These are phyloP conservation scores for Corrigiola litoralis DNA, from an alignment of 179 eudicot genomes.

Conservation along the genomic window DNA sequence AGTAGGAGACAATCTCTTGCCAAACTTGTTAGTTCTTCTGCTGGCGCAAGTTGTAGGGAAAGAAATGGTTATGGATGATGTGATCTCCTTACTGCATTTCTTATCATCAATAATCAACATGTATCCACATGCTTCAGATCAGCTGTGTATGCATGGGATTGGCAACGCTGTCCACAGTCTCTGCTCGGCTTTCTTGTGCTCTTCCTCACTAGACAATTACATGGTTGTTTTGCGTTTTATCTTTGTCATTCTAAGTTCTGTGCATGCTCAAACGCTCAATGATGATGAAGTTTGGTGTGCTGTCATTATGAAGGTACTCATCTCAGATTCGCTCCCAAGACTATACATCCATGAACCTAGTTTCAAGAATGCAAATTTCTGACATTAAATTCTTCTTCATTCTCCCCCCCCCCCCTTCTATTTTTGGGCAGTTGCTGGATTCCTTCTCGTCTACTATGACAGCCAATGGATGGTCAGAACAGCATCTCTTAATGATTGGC, in stretches of 20 bases:
- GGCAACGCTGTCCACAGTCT: slow-evolving; percentile 48
- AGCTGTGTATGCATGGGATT: slow-evolving; percentile 73
- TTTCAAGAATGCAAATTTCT: background rate
- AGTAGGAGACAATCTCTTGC: slow-evolving; percentile 59
- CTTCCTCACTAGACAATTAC: slow-evolving; percentile 34
- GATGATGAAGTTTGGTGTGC: slow-evolving; percentile 67
- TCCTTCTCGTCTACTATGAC: slow-evolving; percentile 35
- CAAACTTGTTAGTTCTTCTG: slow-evolving; percentile 48
- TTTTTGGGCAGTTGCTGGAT: slow-evolving; percentile 52
- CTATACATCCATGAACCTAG: background rate
- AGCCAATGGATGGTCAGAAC: slow-evolving; percentile 54
- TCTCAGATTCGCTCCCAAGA: background rate
- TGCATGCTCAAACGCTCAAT: slow-evolving; percentile 45
- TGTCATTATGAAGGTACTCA: slow-evolving; percentile 58
- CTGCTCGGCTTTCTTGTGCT: slow-evolving; percentile 32
- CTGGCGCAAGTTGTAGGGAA: slow-evolving; percentile 48
- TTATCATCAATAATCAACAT: slow-evolving; percentile 38
- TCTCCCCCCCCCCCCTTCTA: background rate
- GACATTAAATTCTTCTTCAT: background rate
- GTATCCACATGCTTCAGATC: slow-evolving; percentile 73
- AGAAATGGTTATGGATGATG: slow-evolving; percentile 41
- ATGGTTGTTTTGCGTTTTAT: slow-evolving; percentile 42
- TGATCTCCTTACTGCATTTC: slow-evolving; percentile 42
- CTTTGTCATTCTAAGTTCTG: slow-evolving; percentile 52
- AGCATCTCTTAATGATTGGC: slow-evolving; percentile 47